Evolutionary conservation across 2,329 filamentous ascomycete genomes (phyloP).

Genomic region (Penicillium carneum): DNA sequence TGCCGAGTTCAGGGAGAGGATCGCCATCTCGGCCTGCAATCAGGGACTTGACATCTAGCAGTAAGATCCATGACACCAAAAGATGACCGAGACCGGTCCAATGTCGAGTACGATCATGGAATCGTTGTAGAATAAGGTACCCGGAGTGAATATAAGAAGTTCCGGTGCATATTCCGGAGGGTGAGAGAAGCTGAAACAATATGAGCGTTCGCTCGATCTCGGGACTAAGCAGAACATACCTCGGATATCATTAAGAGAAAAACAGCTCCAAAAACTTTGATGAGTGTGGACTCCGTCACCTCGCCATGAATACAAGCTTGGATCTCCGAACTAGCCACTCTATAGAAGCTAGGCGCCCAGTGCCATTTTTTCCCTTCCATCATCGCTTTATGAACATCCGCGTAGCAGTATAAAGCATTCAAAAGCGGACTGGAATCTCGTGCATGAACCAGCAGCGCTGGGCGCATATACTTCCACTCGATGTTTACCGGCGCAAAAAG

Average conservation of each 20-base stretch:
- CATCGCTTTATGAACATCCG: constrained; percentile 43
- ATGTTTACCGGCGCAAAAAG: constrained; percentile 43
- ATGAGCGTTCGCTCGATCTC: constrained; percentile 7
- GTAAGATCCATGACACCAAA: constrained; percentile 44
- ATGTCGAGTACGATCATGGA: constrained; percentile 34
- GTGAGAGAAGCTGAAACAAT: constrained; percentile 37
- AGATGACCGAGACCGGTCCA: constrained; percentile 43
- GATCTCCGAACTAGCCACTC: constrained; percentile 41
- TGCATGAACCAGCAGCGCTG: constrained; percentile 37
- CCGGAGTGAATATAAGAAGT: constrained; percentile 44
- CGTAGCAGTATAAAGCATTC: constrained; percentile 45
- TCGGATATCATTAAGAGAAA: constrained; percentile 49
- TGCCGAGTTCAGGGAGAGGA: constrained; percentile 41
- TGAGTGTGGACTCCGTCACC: constrained; percentile 35
- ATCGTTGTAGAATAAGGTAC: constrained; percentile 42
- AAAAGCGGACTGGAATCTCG: constrained; percentile 37
- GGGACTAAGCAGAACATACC: constrained; percentile 28
- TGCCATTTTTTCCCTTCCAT: constrained; percentile 39
- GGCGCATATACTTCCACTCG: constrained; percentile 45
- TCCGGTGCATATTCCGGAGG: constrained; percentile 37
- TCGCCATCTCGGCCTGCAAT: constrained; percentile 49
- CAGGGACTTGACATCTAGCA: constrained; percentile 47
- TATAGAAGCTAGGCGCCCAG: constrained; percentile 42
- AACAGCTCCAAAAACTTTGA: constrained; percentile 40
- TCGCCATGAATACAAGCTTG: constrained; percentile 40